A percentile compares a stretch with the other conserved stretches of the same genome.
Evolutionary conservation across 768 basidiomycete species (phyloP).

Genomic region (Phlebiopsis flavidoalba): DNA sequence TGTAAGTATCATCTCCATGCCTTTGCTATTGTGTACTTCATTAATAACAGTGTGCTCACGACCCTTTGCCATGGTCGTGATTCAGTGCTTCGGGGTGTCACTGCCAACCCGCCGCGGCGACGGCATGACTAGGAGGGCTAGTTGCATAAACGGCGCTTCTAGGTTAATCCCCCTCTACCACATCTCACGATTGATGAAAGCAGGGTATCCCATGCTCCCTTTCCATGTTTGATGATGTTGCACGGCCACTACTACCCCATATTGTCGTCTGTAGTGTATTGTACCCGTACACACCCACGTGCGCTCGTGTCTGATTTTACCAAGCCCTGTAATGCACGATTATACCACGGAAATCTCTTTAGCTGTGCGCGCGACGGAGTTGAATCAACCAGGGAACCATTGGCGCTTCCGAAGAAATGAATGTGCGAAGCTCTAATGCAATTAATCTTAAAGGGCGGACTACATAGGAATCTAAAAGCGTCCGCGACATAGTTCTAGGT

Average conservation of each 20-base stretch:
- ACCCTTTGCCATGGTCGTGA: conserved; percentile 55
- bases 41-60: conserved; percentile 49
- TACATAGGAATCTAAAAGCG: too few relatives aligned
- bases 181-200: not conserved
- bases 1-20: conserved; percentile 37
- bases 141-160: not conserved
- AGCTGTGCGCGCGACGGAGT: too few relatives aligned
- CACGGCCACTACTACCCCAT: not conserved
- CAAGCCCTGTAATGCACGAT: not conserved
- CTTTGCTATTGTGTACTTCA: not conserved
- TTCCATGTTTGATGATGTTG: not conserved
- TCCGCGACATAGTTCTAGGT: too few relatives aligned
- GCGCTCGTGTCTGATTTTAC: not conserved
- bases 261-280: not conserved
- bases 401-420: too few relatives aligned
- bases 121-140: conserved; percentile 45
- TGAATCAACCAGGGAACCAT: too few relatives aligned
- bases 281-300: not conserved
- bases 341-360: too few relatives aligned
- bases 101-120: conserved; percentile 60
- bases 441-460: too few relatives aligned
- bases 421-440: too few relatives aligned
- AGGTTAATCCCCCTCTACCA: not conserved
- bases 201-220: not conserved
- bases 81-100: conserved; percentile 57